Base-by-base conservation (phyloP, 192 early-diverging fungal genomes). In the Backusella morwellensis region DNA sequence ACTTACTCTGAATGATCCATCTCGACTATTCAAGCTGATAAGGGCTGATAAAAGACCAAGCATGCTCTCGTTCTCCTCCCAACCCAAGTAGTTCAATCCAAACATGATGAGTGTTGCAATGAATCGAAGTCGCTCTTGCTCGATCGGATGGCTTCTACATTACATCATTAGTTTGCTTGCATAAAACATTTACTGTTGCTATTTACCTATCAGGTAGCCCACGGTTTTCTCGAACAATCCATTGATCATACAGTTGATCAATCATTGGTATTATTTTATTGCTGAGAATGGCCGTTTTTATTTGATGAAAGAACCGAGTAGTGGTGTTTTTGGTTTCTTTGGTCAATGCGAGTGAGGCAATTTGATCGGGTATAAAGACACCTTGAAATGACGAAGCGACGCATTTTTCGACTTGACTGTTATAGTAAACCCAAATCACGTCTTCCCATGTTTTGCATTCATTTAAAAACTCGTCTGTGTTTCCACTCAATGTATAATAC, bases 371-470 rank as follows among this genome's bases (percentile, higher is more conserved):
- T 29, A 50, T 41, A 32, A 47, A 26, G 26, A 50, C 4, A 50
- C 34, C 42, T 5, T 44, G 8, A 3, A n/a, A 23, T 34, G 19
- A 6, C 0, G 21, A 21, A 9, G 23, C n/a, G 3, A 41, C 23
- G 21, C 12, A n/a, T 23, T 70, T n/a, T 23, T 70, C 68, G 3
- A 70, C 21, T 23, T 12, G 19, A 41, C 68, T 23, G 42, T 72
- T 72, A 7, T 47, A 44, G 34, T 72, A 72, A 4, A 32, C 23
- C 70, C 70, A 72, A 19, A 72, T 72, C 4, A 72, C 26, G 47
- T 72, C 70, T 44, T 72, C 70, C 70, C 70, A 72, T 47, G 70
- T 72, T 50, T 72, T 50, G 26, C 42, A 26, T 40, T 17, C 6
- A 4, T 72, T 8, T 17, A 29, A 72, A 47, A 72, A 72, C 6